Evolutionary conservation across 768 basidiomycete species (phyloP).

Genomic region (Omphalotus guepiniiformis): DNA sequence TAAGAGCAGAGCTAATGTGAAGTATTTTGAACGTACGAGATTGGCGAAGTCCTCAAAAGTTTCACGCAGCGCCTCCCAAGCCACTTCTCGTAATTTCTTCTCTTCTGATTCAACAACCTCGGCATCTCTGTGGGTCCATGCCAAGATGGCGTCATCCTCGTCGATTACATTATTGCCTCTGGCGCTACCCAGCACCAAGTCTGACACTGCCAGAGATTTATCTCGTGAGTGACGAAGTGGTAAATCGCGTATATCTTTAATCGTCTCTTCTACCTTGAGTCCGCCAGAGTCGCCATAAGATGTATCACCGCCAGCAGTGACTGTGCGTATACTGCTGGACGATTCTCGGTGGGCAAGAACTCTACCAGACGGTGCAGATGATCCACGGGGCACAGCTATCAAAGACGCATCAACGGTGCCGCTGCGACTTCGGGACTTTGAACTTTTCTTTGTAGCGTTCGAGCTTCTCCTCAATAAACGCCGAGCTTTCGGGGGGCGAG

Average conservation of each 20-base stretch:
- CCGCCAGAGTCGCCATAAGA: conserved; percentile 30
- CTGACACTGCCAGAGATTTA: conserved; percentile 27
- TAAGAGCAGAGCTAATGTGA: conserved; percentile 11
- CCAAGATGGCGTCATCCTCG: conserved; percentile 13
- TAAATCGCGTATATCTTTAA: conserved; percentile 21
- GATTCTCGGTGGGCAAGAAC: conserved; percentile 47
- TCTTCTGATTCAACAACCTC: conserved; percentile 50
- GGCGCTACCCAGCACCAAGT: conserved; percentile 22
- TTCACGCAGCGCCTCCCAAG: conserved; percentile 52
- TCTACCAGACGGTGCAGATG: conserved; percentile 31
- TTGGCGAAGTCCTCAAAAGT: conserved; percentile 60
- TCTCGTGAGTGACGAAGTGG: conserved; percentile 20
- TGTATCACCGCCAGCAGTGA: conserved; percentile 49
- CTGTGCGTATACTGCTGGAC: conserved; percentile 66
- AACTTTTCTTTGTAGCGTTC: conserved; percentile 25
- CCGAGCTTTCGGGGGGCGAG: conserved; percentile 23
- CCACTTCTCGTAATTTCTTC: conserved; percentile 43
- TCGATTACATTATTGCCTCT: conserved; percentile 11
- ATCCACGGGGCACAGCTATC: no score
- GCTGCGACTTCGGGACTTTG: conserved; percentile 52
- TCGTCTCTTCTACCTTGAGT: conserved; percentile 24
- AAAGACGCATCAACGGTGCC: conserved; percentile 53
- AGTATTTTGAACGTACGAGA: conserved; percentile 35
- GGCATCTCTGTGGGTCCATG: conserved; percentile 33
- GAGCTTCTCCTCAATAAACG: conserved; percentile 28